Conservation (phyloP, 805 yeast species). For the Spathaspora hagerdaliae region DNA sequence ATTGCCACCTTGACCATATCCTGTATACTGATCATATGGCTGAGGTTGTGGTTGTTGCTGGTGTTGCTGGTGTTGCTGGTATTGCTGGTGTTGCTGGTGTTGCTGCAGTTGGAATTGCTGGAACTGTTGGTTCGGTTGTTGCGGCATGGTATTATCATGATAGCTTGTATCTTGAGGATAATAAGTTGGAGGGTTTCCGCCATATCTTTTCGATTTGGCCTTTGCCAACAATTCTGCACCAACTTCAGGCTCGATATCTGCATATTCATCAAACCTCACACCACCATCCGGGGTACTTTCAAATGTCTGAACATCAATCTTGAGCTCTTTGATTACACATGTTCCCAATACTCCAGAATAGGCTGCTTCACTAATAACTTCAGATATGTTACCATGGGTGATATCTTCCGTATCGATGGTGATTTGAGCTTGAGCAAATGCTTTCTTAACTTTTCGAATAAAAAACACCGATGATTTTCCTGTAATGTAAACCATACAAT, state of each 20-base stretch:
- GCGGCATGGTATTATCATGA: conserved; percentile 7
- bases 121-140: conserved; percentile 1
- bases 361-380: conserved; percentile 66
- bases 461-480: conserved; percentile 35
- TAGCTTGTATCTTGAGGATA: conserved; percentile 9
- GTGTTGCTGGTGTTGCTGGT: conserved; percentile 1
- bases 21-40: background rate
- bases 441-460: conserved; percentile 33
- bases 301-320: conserved; percentile 69
- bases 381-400: conserved; percentile 24
- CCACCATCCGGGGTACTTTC: conserved; percentile 67
- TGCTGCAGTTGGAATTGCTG: conserved; percentile 1
- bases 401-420: conserved; percentile 33
- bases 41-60: conserved; percentile 2
- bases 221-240: conserved; percentile 57
- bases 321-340: conserved; percentile 53
- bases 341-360: conserved; percentile 74
- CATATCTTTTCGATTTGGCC: conserved; percentile 31
- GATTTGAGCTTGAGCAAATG: conserved; percentile 38
- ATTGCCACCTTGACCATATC: background rate
- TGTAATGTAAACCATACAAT: conserved; percentile 41
- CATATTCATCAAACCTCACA: conserved; percentile 79
- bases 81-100: conserved; percentile 1
- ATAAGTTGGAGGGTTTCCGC: conserved; percentile 13
- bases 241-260: conserved; percentile 59